A percentile compares a stretch with the other conserved stretches of the same genome.
Conservation (phyloP, 495 filamentous ascomycete species). For the Jackrogersella minutella region DNA sequence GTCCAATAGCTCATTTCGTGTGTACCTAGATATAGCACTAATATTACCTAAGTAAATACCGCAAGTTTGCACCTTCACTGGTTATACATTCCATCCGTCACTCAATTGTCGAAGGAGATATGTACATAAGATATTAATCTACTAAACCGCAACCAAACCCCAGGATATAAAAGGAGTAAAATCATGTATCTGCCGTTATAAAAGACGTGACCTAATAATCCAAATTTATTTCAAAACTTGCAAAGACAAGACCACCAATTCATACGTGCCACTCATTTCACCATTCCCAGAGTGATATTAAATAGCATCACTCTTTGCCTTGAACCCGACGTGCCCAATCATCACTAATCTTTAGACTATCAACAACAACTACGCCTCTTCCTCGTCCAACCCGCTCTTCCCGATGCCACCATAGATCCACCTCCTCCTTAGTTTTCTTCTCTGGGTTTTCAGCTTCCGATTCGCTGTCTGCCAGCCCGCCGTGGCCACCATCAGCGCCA, state of each 20-base stretch:
- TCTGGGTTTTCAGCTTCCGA: conserved; percentile 71
- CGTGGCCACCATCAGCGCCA: conserved; percentile 81
- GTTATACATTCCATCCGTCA: not conserved
- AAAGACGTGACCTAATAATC: conserved; percentile 23
- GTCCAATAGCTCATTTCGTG: too few relatives aligned
- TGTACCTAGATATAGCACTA: too few relatives aligned
- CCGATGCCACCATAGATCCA: conserved; percentile 76
- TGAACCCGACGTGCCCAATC: conserved; percentile 82
- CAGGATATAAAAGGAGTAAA: conserved; percentile 8
- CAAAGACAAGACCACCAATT: conserved; percentile 23
- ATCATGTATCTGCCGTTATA: conserved; percentile 30
- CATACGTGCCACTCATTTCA: conserved; percentile 28
- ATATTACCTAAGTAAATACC: too few relatives aligned
- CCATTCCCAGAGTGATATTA: not conserved
- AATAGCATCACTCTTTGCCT: conserved; percentile 67
- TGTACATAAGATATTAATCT: not conserved
- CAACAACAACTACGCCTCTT: conserved; percentile 85
- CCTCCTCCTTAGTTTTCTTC: conserved; percentile 55
- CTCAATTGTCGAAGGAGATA: not conserved
- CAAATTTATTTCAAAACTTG: conserved; percentile 5
- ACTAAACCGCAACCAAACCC: conserved; percentile 4
- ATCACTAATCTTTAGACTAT: conserved; percentile 76
- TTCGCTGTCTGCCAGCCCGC: conserved; percentile 88
- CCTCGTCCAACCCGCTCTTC: conserved; percentile 83
- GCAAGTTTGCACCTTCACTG: too few relatives aligned